Evolutionary conservation across 73 alveolate genomes (phyloP), one percentile per base, ranked within the genome.

Genomic region (Tetrahymena thermophila): DNA sequence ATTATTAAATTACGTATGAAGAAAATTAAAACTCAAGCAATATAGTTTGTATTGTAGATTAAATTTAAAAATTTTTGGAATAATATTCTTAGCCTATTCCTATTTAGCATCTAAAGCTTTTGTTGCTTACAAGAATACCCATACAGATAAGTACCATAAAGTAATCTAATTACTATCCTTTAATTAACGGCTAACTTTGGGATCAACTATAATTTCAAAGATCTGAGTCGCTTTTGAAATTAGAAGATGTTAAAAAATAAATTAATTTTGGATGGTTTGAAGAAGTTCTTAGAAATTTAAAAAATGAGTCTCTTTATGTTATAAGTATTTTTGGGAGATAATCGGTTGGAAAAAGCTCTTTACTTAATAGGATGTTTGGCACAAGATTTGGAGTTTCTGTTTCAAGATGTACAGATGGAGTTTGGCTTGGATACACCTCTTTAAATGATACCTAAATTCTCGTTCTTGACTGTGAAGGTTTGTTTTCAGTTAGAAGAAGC

Each of bases 371-470:
- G 93, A 25, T 97, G 6, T 96, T 97, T 94, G 99, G 99, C 34
- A 97, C 99, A 34, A 94, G 98, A 94, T 97, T 97, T 95, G 96
- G 97, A 56, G 99, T 97, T 23, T 96, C 98, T 14, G 96, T 98
- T 19, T 93, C 97, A 1, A 94, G 99, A 93, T 97, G 99, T 96
- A 97, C 99, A 38, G 99, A 97, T 84, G 99, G 99, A 10, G 97
- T 97, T 23, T 97, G 99, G 98, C 56, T 97, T 89, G 93, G 97
- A 10, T 25, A 97, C 35, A 96, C 89, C 3, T 38, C 21, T 35
- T 50, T 96, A 3, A 56, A 95, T 10, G 94, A 56, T 31, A 25
- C 84, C n/a, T 19, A 83, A 28, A 89, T 97, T 94, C 40, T 97
- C 13, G 89, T 97, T 31, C 94, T 97, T 6, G 99, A 97, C 85